Evolutionary conservation across 495 filamentous ascomycete genomes (phyloP).

Genomic region (Penicillium arizonense): DNA sequence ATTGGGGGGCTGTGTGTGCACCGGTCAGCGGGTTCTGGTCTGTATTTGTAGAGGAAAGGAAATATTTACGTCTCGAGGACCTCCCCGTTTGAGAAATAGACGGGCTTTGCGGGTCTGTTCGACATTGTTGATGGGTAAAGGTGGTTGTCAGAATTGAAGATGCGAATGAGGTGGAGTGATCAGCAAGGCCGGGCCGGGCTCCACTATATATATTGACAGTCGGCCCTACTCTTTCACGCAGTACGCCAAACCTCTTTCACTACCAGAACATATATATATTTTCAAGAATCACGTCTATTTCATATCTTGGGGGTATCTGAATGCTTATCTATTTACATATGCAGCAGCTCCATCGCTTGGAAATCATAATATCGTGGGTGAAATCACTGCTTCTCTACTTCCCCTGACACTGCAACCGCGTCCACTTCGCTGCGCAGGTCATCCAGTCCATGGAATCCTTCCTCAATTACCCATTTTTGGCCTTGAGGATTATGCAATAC

Average conservation of each 20-base stretch:
- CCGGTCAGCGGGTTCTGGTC: slow-evolving; percentile 21
- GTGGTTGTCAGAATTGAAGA: slow-evolving; percentile 6
- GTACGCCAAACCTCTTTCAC: background rate
- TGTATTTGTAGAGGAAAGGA: slow-evolving; percentile 8
- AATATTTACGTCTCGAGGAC: slow-evolving; percentile 30
- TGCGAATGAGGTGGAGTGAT: slow-evolving; percentile 10
- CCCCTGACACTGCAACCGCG: slow-evolving; percentile 3
- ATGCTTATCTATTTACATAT: slow-evolving; percentile 24
- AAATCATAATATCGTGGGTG: background rate
- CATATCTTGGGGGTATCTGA: slow-evolving; percentile 19
- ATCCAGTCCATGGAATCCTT: slow-evolving; percentile 73
- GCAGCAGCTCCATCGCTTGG: slow-evolving; percentile 8
- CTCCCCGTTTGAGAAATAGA: slow-evolving; percentile 40
- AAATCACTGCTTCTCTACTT: slow-evolving; percentile 11
- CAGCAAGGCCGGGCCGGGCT: slow-evolving; percentile 2
- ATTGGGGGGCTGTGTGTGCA: slow-evolving; percentile 39
- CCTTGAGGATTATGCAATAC: slow-evolving; percentile 56
- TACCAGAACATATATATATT: background rate
- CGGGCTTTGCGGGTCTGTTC: slow-evolving; percentile 15
- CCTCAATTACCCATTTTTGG: slow-evolving; percentile 83
- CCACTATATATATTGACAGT: slow-evolving; percentile 4
- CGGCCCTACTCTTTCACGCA: background rate
- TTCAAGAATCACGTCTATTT: slow-evolving; percentile 3
- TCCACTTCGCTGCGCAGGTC: slow-evolving; percentile 31
- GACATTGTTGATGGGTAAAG: slow-evolving; percentile 26